Conservation (phyloP, 176 grass and related monocot genomes). For the Dendrocalamus sinicus region DNA sequence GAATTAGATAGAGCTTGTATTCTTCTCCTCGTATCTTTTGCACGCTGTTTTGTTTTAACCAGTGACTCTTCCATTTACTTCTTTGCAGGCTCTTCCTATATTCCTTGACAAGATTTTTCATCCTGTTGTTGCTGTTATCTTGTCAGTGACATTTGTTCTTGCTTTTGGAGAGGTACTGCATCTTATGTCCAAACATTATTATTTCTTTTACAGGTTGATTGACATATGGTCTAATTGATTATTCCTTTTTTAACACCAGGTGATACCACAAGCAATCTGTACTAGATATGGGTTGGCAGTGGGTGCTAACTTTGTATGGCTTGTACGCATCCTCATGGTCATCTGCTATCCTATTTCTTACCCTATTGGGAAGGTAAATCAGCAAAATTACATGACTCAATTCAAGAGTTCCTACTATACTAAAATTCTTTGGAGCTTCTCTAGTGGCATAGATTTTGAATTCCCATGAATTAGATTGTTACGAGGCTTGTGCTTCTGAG, state of each 20-base stretch:
- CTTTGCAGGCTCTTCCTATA: conserved; percentile 92
- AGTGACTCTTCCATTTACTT: conserved; percentile 22
- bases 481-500: conserved; percentile 5
- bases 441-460: conserved; percentile 18
- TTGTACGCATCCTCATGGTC: conserved; percentile 92
- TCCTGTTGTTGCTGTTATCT: conserved; percentile 92
- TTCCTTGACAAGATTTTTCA: conserved; percentile 97
- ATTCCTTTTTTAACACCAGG: conserved; percentile 58
- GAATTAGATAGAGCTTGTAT: conserved; percentile 13
- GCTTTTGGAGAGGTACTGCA: conserved; percentile 85
- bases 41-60: conserved; percentile 18
- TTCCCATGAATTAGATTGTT: conserved; percentile 19
- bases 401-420: conserved; percentile 26
- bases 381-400: conserved; percentile 25
- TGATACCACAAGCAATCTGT: conserved; percentile 99
- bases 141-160: conserved; percentile 99
- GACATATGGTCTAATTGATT: conserved; percentile 25
- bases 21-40: conserved; percentile 27
- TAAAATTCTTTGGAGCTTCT: background rate
- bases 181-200: conserved; percentile 21
- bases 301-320: conserved; percentile 97
- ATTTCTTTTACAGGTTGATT: background rate
- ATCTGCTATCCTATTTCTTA: conserved; percentile 93
- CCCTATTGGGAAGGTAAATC: conserved; percentile 93
- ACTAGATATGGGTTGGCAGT: conserved; percentile 98